Base-by-base conservation (phyloP, 768 basidiomycete genomes). In the Lentinula boryana region DNA sequence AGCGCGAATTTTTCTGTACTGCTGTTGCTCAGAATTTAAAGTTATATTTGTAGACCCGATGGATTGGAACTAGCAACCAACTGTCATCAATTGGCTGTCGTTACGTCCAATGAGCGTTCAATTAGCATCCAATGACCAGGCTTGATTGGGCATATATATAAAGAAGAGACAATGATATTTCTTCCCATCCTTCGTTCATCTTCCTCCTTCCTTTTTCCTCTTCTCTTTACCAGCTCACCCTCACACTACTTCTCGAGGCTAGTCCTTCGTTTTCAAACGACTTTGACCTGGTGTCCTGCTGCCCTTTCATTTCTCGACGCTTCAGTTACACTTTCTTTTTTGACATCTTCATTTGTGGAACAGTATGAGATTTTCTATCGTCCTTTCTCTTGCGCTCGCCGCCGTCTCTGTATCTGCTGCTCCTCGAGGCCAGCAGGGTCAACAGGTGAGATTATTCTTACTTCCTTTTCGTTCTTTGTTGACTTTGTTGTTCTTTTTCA, bases 331-430 rank as follows among this genome's bases (percentile, higher is more conserved):
- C 60, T 68, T 57, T 31, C 13, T 23, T 56, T 54, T 46, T 60
- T 51, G 51, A 67, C 50, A 16, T 66, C 18, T 48, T n/a, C 41
- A 44, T 56, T 63, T 58, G 62, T 56, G 54, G 62, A 40, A 21
- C 55, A 56, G 31, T 23, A 80, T 79, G 78, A 67, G 67, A 67
- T 69, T 67, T 51, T 49, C 67, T 40, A 54, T 61, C 16, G 61
- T 77, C 52, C 64, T 72, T 50, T 54, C 67, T 13, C 61, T 72
- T 54, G 64, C 67, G n/a, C 61, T 74, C 54, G 35, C 40, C 31
- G 56, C 56, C 36, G 70, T 23, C 53, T 71, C 32, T 60, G 76
- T 32, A 65, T 64, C 6, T n/a, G 66, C 66, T 50, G 57, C 13
- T 62, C 63, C 53, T 33, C 43, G 9, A 18, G 55, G 55, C 15